phyloP scores from a whole-genome alignment of 1,284 basidiomycete species.

The Amylostereum areolatum region DNA sequence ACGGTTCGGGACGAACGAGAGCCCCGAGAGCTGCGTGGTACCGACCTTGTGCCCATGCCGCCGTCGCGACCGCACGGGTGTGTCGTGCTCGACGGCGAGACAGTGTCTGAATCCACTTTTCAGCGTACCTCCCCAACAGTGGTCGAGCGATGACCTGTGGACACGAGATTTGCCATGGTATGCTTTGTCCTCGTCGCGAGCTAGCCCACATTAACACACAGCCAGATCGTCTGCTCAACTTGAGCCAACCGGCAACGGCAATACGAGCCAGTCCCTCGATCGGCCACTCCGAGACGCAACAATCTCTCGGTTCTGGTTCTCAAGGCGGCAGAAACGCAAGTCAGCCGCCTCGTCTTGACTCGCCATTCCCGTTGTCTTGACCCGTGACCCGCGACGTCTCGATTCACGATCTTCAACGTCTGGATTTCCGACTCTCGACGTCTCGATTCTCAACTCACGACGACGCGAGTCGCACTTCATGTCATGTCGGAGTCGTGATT shows the following conservation, averaged over 20 bases:
- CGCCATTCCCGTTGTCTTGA: no score
- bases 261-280: no score
- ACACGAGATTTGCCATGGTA: slow-evolving; percentile 58
- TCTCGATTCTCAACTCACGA: no score
- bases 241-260: slow-evolving; percentile 42
- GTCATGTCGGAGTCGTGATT: no score
- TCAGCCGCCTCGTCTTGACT: no score
- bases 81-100: slow-evolving; percentile 28
- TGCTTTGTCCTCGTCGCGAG: slow-evolving; percentile 8
- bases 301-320: no score
- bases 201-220: neutral
- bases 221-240: slow-evolving; percentile 46
- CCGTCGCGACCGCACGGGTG: slow-evolving; percentile 33
- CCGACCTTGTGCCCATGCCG: slow-evolving; percentile 29
- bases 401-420: no score
- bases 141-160: slow-evolving; percentile 51
- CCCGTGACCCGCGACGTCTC: no score
- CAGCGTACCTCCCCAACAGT: slow-evolving; percentile 42
- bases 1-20: slow-evolving; percentile 21
- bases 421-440: no score
- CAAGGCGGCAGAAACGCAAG: no score
- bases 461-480: no score
- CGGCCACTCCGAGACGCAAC: no score
- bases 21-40: slow-evolving; percentile 26
- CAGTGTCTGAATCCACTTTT: neutral